Percentiles rank a stretch among this genome's conserved stretches.
Evolutionary conservation across 2,329 filamentous ascomycete genomes (phyloP).

Genomic region (Alternaria atra): DNA sequence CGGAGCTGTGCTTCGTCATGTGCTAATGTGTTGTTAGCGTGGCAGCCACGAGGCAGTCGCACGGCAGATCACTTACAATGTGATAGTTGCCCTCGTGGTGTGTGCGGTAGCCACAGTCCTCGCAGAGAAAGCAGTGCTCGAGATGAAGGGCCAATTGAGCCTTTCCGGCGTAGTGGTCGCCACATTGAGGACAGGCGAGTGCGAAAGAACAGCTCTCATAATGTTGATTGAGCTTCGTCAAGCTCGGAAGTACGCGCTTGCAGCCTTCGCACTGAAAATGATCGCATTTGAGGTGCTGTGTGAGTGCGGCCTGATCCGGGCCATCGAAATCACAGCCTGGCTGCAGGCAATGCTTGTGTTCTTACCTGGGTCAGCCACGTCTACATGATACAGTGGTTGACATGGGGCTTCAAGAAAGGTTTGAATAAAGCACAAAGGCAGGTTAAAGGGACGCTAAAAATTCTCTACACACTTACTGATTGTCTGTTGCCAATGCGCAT

Average conservation of each 20-base stretch:
- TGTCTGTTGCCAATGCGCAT: slow-evolving; percentile 44
- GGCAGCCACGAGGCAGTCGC: background rate
- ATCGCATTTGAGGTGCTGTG: slow-evolving; percentile 36
- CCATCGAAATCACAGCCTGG: slow-evolving; percentile 46
- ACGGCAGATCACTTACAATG: slow-evolving; percentile 27
- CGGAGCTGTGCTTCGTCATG: slow-evolving; percentile 37
- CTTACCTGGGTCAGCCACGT: slow-evolving; percentile 7
- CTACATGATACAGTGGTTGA: background rate
- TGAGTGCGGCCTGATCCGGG: slow-evolving; percentile 22
- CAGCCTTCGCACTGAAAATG: slow-evolving; percentile 47
- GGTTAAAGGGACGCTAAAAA: background rate
- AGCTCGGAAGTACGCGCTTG: slow-evolving; percentile 36
- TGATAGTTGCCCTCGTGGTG: slow-evolving; percentile 30
- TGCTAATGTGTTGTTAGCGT: slow-evolving; percentile 30
- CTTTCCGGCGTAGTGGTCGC: slow-evolving; percentile 28
- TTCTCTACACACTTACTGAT: slow-evolving; percentile 27
- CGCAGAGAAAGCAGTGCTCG: slow-evolving; percentile 34
- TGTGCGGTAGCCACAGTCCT: slow-evolving; percentile 33
- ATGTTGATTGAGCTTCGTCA: slow-evolving; percentile 40
- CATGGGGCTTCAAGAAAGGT: background rate
- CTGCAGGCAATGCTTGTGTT: slow-evolving; percentile 45
- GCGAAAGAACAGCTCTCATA: slow-evolving; percentile 30
- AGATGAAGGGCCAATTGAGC: slow-evolving; percentile 30
- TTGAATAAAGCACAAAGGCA: background rate
- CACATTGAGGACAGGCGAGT: slow-evolving; percentile 32